Evolutionary conservation across 2,329 filamentous ascomycete species (phyloP), one percentile per base, ranked within the genome.

Genomic region (Aspergillus brunneoviolaceus): DNA sequence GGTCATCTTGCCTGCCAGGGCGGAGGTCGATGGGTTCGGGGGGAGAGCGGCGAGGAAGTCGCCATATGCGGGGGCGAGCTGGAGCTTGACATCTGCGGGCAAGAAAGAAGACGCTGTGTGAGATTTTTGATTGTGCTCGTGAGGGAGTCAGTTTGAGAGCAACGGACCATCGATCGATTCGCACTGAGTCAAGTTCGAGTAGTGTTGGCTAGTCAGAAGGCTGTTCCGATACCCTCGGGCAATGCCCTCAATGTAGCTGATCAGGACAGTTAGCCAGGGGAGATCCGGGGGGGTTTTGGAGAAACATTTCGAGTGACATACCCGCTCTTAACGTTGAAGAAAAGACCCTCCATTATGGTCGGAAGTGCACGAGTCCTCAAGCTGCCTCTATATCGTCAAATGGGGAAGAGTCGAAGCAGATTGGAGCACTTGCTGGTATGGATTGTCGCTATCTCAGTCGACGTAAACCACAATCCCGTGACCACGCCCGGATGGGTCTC

Each of bases 191-290:
- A 98, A 80, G 82, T 98, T 99, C 81, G 85, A 88, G 82, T 99
- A 99, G 82, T 94, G 96, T 75, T 91, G 84, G 77, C 89, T 82
- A 58, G 90, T 23, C 23, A 99, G 86, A 65, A 99, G 89, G 72
- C 89, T 86, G 80, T 98, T 99, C 75, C 94, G 89, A 81, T 98
- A 99, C 65, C 95, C 95, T 72, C 95, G 91, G 72, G 98, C 92
- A 76, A 99, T 93, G 77, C 95, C 95, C 81, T 99, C 95, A 76
- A 98, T 88, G 80, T 96, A 98, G 80, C 93, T 96, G 72, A 27
- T n/a, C 39, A 42, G 39, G 16, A n/a, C 39, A n/a, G 39, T 42
- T 14, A 42, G 39, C 16, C 39, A 42, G 39, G 39, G 39, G 39
- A n/a, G 39, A n/a, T 16, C 16, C 6, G 12, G 39, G 39, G 16